Evolutionary conservation across 495 filamentous ascomycete species (phyloP).

Genomic region (Pyrenula aspistea): DNA sequence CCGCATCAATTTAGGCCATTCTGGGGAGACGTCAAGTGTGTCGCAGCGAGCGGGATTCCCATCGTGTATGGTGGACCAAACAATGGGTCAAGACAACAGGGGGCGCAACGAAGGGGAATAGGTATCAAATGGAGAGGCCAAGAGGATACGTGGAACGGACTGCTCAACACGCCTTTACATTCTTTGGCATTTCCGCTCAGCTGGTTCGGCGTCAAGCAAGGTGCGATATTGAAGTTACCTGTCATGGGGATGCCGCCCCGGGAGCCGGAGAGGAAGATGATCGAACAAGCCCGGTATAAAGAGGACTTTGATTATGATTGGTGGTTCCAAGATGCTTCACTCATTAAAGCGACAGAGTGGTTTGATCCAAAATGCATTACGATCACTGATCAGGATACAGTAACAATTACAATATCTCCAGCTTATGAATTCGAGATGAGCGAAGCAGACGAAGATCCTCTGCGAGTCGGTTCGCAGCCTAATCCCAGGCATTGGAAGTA

Average conservation of each 20-base stretch:
- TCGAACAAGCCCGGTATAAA: background rate
- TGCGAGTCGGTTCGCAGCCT: background rate
- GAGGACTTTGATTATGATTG: background rate
- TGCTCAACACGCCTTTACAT: background rate
- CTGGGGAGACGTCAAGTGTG: background rate
- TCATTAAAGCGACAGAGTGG: background rate
- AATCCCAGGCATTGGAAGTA: background rate
- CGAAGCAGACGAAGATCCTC: background rate
- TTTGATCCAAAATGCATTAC: background rate
- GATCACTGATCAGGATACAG: background rate
- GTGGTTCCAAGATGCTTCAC: background rate
- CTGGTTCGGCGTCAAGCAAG: background rate
- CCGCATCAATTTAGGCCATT: background rate
- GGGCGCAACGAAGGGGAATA: background rate
- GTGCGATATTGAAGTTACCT: background rate
- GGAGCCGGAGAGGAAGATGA: background rate
- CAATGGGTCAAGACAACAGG: background rate
- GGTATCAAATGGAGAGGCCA: background rate
- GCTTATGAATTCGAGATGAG: background rate
- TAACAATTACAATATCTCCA: background rate
- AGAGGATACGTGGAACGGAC: background rate
- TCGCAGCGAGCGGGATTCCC: background rate
- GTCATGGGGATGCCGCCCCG: background rate
- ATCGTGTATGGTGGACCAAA: background rate
- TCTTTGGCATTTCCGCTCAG: background rate